Conservation (phyloP, 1,284 basidiomycete species). For the Papiliotrema nemorosa region DNA sequence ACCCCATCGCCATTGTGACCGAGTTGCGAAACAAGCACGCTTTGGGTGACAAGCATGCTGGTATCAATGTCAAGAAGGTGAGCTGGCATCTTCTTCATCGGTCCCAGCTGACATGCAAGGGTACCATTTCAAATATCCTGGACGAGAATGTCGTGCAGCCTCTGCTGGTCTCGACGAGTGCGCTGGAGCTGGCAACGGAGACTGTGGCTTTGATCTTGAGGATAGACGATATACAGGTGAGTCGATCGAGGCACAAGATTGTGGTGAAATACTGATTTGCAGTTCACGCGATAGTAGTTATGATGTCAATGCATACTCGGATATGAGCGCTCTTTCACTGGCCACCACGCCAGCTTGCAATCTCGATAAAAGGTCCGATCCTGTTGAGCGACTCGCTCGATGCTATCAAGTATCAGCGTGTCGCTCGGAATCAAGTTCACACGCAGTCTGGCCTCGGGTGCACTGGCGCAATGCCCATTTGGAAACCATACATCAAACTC, state of each 20-base stretch:
- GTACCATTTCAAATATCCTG: slow-evolving; percentile 90
- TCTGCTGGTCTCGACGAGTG: slow-evolving; percentile 89
- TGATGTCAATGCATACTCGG: too few relatives aligned
- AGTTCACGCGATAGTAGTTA: too few relatives aligned
- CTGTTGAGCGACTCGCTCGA: too few relatives aligned
- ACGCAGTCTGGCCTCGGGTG: too few relatives aligned
- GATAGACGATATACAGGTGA: slow-evolving; percentile 85
- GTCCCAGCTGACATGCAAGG: slow-evolving; percentile 53
- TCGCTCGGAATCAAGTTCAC: too few relatives aligned
- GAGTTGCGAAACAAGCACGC: slow-evolving; percentile 97
- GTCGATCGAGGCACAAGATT: not conserved
- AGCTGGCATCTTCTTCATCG: slow-evolving; percentile 19
- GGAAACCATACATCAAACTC: too few relatives aligned
- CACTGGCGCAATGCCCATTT: too few relatives aligned
- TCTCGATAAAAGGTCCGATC: too few relatives aligned
- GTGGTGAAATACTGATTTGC: too few relatives aligned
- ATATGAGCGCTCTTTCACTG: too few relatives aligned
- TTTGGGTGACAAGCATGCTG: slow-evolving; percentile 87
- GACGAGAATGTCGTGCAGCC: slow-evolving; percentile 98
- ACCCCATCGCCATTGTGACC: slow-evolving; percentile 97
- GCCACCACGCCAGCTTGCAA: too few relatives aligned
- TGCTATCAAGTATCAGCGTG: too few relatives aligned
- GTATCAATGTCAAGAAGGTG: slow-evolving; percentile 96
- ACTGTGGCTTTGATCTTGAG: slow-evolving; percentile 94
- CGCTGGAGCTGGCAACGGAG: slow-evolving; percentile 92